A percentile compares a stretch with the other conserved stretches of the same genome.
These are phyloP conservation scores for Lepiota brunneoincarnata DNA, from an alignment of 768 basidiomycete genomes.

Conservation along the genomic window DNA sequence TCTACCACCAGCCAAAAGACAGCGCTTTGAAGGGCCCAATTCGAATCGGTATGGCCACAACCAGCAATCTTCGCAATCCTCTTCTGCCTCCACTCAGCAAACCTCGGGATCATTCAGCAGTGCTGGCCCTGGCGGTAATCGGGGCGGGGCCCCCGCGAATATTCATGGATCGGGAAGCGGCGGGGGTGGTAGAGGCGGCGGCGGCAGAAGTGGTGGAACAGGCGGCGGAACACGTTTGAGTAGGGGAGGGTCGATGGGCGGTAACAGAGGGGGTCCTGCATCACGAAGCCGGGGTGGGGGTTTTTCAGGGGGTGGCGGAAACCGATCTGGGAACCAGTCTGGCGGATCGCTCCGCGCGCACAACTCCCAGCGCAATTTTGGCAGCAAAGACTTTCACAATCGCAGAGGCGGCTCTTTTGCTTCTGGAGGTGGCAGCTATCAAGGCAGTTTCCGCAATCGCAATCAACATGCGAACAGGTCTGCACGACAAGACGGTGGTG, in stretches of 20 bases:
- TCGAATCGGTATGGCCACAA: slow-evolving; percentile 47
- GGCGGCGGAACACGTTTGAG: slow-evolving; percentile 48
- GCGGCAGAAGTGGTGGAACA: slow-evolving; percentile 43
- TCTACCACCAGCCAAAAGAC: slow-evolving; percentile 89
- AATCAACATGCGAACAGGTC: slow-evolving; percentile 51
- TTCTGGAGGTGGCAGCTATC: slow-evolving; percentile 41
- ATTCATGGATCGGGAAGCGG: slow-evolving; percentile 28
- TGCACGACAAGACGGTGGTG: slow-evolving; percentile 41
- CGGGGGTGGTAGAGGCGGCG: slow-evolving; percentile 38
- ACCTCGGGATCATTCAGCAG: slow-evolving; percentile 27
- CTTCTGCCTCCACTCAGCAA: slow-evolving; percentile 62
- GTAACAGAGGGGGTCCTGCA: slow-evolving; percentile 42
- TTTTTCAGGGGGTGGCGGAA: slow-evolving; percentile 37
- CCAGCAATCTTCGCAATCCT: slow-evolving; percentile 47
- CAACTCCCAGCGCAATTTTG: slow-evolving; percentile 64
- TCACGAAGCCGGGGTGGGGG: slow-evolving; percentile 42
- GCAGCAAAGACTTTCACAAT: slow-evolving; percentile 59
- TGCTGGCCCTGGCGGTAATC: slow-evolving; percentile 32
- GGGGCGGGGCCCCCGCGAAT: slow-evolving; percentile 37
- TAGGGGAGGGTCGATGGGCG: slow-evolving; percentile 49
- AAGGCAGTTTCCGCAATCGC: slow-evolving; percentile 56
- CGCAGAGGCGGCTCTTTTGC: slow-evolving; percentile 69
- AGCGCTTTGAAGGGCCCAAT: slow-evolving; percentile 80
- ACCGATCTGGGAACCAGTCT: slow-evolving; percentile 43
- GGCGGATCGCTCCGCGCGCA: slow-evolving; percentile 58